Percentiles rank a stretch among this genome's conserved stretches.
Evolutionary conservation across 208 protist species (phyloP).

Genomic region (Wallacemonas sp.): DNA sequence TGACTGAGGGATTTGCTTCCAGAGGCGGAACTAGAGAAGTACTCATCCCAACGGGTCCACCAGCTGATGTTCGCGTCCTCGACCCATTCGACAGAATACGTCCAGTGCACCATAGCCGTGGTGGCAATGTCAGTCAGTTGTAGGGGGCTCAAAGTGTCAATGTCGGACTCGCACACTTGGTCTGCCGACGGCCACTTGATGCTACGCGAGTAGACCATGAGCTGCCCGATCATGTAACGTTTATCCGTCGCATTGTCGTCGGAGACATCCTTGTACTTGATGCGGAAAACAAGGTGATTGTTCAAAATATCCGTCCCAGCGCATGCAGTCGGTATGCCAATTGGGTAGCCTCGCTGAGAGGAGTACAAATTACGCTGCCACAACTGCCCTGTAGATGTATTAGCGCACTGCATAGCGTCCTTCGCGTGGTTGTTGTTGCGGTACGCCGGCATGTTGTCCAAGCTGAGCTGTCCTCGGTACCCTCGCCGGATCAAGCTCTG

Average conservation of each 20-base stretch:
- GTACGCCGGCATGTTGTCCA: conserved; percentile 84
- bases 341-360: conserved; percentile 66
- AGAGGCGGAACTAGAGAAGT: conserved; percentile 85
- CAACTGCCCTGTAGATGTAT: conserved; percentile 7
- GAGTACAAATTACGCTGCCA: conserved; percentile 26
- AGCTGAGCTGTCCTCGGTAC: conserved; percentile 84
- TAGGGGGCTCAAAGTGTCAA: conserved; percentile 12
- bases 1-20: conserved; percentile 75
- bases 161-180: conserved; percentile 12
- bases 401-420: conserved; percentile 17
- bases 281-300: conserved; percentile 80
- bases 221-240: conserved; percentile 73
- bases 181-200: conserved; percentile 25
- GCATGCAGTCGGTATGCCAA: conserved; percentile 57
- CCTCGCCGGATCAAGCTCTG: conserved; percentile 56
- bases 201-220: conserved; percentile 59
- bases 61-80: conserved; percentile 77
- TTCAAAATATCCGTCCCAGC: conserved; percentile 38
- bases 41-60: conserved; percentile 97
- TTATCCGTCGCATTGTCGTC: conserved; percentile 3
- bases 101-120: conserved; percentile 59
- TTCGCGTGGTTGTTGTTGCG: conserved; percentile 17
- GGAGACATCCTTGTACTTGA: conserved; percentile 61
- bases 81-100: conserved; percentile 87
- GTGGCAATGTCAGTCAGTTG: conserved; percentile 29